Base-by-base conservation (phyloP, 163 green algal species). In the Scenedesmus sp. region DNA sequence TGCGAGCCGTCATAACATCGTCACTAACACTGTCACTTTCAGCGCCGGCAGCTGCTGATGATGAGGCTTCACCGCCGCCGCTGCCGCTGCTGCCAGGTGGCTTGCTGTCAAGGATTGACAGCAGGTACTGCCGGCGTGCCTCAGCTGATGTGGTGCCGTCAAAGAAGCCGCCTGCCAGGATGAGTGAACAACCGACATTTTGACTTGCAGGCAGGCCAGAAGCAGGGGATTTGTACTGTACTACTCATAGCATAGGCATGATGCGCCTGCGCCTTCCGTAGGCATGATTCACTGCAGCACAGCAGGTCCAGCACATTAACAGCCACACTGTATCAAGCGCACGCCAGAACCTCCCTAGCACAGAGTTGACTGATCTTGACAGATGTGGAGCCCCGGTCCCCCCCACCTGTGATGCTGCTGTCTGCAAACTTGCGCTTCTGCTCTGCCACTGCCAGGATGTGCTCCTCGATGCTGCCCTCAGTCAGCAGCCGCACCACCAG, bases 401-500 rank as follows among this genome's bases (percentile, higher is more conserved):
- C 34, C 92, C 8, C 89, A 97, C 96, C 97, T 70, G 96, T 99
- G 93, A 99, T 99, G 91, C 95, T 97, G 23, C 94, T 94, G 93
- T 99, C 97, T 9, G 97, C 97, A 88, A 99, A 94, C 54, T 88
- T 93, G 6, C 93, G 91, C 93, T 99, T 99, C 83, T 97, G 88
- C 10, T 95, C 89, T 5, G 97, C 97, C 15, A 96, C 92, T 2
- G 73, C 56, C n/a, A 96, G 67, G 34, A 99, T 94, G 67, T 97
- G 93, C 91, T 98, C 96, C 95, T 99, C 98, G 59, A 99, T 95
- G 79, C 92, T 97, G 70, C 94, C 94, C 0, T 56, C 88, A 0
- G 96, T 98, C 85, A 97, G 88, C 84, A 99, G 91, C 7, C 97
- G 93, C 88, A 99, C 90, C 84, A 99, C 97, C 73, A 98, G 90